Base-by-base conservation (phyloP, 2,329 filamentous ascomycete genomes). In the Exserohilum rostratum region DNA sequence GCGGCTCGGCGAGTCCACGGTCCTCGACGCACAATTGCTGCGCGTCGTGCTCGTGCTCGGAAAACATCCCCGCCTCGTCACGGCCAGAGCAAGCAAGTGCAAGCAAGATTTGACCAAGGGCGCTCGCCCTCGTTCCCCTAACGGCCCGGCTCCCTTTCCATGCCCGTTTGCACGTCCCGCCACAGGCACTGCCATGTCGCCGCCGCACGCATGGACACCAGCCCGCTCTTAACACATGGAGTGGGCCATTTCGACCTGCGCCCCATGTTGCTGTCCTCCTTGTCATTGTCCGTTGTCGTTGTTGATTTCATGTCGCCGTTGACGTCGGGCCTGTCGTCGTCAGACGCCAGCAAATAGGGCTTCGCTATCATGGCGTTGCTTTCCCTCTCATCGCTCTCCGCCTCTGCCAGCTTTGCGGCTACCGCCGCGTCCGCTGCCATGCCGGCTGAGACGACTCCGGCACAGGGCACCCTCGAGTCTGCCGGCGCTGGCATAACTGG, bases 401-500 rank as follows among this genome's bases (percentile, higher is more conserved):
- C 12, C 45, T 25, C 20, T 27, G 38, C 17, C 3, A 40, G 20
- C 10, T 5, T n/a, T 11, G 25, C 38, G 13, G 20, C 18, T 10
- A 65, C 57, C 18, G 44, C 53, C 6, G 63, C 59, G 17, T 40
- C 37, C 5, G 57, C 64, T 29, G 47, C 62, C 2, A 18, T 58
- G 5, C 34, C 55, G 5, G 44, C 60, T 10, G 34, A 57, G 20
- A 48, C 65, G 12, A 65, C 67, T n/a, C 64, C 69, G 12, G 58
- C 68, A n/a, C 68, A 70, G 55, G 68, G 69, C 18, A 50, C 60
- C 0, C 46, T 71, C 29, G 54, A 60, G 13, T 70, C 67, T 11
- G 67, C 70, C 11, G 69, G 67, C 13, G 69, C 67, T 31, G 70
- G 70, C 13, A 72, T 73, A 15, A 69, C 67, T 31, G 70, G 69